phyloP scores from a whole-genome alignment of 495 filamentous ascomycete species.

The Penicillium macrosclerotiorum region DNA sequence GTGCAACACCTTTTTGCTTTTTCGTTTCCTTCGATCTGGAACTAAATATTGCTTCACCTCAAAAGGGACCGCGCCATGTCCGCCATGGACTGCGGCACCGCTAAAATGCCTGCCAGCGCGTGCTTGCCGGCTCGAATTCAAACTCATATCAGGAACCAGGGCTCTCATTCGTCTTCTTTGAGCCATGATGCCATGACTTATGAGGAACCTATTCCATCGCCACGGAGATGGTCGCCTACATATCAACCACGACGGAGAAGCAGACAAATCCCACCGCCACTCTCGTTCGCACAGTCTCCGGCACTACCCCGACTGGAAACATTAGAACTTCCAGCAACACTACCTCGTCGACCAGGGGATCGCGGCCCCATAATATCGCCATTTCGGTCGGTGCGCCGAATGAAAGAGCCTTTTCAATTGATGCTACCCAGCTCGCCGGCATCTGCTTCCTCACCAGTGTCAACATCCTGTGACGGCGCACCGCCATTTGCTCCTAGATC shows the following conservation, averaged over 20 bases:
- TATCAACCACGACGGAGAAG: conserved; percentile 28
- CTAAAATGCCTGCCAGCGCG: conserved; percentile 19
- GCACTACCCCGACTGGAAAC: conserved; percentile 13
- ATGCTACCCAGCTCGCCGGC: conserved; percentile 38
- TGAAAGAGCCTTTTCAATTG: conserved; percentile 47
- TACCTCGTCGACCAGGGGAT: conserved; percentile 25
- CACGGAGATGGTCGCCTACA: conserved; percentile 31
- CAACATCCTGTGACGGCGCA: conserved; percentile 22
- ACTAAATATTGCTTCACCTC: conserved; percentile 10
- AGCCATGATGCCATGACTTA: conserved; percentile 21
- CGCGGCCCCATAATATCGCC: conserved; percentile 36
- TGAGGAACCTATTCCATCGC: conserved; percentile 23
- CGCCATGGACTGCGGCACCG: conserved; percentile 22
- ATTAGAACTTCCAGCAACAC: conserved; percentile 31
- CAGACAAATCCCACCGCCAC: conserved; percentile 25
- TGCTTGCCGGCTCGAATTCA: conserved; percentile 22
- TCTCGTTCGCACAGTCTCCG: conserved; percentile 26
- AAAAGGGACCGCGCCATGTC: conserved; percentile 21
- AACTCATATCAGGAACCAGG: conserved; percentile 26
- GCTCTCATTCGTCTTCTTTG: conserved; percentile 19
- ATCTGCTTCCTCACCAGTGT: conserved; percentile 14
- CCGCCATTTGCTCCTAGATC: conserved; percentile 17
- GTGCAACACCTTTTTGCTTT: conserved; percentile 27
- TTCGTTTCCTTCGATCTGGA: conserved; percentile 6
- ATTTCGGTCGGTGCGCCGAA: conserved; percentile 45